Conservation (phyloP, 2,329 filamentous ascomycete genomes). For the Amauroascus niger region DNA sequence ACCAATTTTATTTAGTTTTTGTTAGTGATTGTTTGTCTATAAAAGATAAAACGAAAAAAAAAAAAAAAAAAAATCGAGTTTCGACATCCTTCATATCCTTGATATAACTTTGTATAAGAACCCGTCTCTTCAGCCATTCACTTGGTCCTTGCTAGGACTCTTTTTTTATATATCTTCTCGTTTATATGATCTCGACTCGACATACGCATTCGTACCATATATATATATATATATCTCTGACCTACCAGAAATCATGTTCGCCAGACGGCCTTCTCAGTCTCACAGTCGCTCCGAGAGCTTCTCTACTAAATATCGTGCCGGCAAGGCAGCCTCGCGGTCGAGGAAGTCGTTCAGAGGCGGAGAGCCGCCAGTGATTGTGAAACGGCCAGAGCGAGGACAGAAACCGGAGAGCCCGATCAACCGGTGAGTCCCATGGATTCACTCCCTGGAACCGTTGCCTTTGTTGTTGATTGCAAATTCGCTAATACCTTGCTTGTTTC, state of each 20-base stretch:
- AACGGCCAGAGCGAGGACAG: constrained; percentile 22
- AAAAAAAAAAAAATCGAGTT: background rate
- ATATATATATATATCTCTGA: background rate
- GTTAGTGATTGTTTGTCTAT: background rate
- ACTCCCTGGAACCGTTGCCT: too few species aligned
- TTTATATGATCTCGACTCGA: too few species aligned
- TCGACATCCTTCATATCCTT: background rate
- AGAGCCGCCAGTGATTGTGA: constrained; percentile 21
- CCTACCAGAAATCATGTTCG: constrained; percentile 15
- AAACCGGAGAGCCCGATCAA: constrained; percentile 27
- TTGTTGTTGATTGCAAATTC: too few species aligned
- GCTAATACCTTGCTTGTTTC: background rate
- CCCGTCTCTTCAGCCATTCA: background rate
- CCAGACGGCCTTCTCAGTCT: constrained; percentile 17
- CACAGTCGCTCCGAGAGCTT: constrained; percentile 23
- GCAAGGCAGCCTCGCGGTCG: constrained; percentile 22
- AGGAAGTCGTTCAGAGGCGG: constrained; percentile 21
- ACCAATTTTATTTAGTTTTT: constrained; percentile 3
- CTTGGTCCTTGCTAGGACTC: background rate
- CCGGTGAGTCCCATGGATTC: constrained; percentile 24
- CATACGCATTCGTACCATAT: too few species aligned
- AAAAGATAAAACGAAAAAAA: too few species aligned
- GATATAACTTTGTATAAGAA: background rate
- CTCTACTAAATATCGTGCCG: constrained; percentile 23
- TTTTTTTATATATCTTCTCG: too few species aligned